Conservation (phyloP, 2,329 filamentous ascomycete species). For the Blastomyces gilchristii region DNA sequence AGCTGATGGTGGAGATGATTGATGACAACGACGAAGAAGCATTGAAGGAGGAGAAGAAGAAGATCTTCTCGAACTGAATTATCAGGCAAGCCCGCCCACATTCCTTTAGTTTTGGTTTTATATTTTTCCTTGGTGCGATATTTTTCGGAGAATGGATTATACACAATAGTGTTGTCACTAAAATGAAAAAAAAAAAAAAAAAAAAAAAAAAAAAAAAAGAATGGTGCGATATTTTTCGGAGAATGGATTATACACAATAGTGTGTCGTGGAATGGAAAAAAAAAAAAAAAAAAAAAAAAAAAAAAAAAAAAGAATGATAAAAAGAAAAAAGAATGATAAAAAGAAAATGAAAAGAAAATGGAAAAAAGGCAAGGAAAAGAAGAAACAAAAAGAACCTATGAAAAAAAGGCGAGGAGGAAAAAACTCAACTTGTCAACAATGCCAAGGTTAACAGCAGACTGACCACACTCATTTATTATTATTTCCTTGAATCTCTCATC, state of each 20-base stretch:
- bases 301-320: not conserved
- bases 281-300: not conserved
- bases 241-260: too few relatives aligned
- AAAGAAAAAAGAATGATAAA: not conserved
- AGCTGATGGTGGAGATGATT: not conserved
- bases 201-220: not conserved
- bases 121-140: not conserved
- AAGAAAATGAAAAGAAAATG: too few relatives aligned
- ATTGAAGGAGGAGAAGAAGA: not conserved
- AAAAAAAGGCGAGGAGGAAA: not conserved
- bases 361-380: not conserved
- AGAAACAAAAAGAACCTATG: not conserved
- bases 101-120: not conserved
- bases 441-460: not conserved
- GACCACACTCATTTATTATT: conserved; percentile 23
- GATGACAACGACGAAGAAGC: not conserved
- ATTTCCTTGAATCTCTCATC: not conserved
- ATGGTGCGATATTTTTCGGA: not conserved
- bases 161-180: too few relatives aligned
- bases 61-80: not conserved
- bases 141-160: not conserved
- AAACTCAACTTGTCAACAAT: not conserved
- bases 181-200: not conserved
- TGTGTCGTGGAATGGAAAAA: not conserved
- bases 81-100: not conserved